These are phyloP conservation scores for Aspergillus udagawae DNA, from an alignment of 2,329 filamentous ascomycete species.

Conservation along the genomic window DNA sequence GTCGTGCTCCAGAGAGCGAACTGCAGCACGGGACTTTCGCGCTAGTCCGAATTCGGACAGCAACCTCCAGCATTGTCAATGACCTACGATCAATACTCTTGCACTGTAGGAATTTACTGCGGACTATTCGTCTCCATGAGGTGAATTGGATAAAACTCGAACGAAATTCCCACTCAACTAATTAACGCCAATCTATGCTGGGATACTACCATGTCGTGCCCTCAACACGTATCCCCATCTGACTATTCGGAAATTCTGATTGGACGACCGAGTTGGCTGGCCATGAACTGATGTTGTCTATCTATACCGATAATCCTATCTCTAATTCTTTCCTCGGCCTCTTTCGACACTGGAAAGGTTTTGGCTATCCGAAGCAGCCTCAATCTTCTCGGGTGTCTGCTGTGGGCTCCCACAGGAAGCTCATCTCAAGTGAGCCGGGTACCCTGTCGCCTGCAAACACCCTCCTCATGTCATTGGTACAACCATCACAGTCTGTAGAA, in stretches of 20 bases:
- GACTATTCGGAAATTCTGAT: conserved; percentile 21
- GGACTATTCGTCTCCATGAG: background rate
- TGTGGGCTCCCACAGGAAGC: background rate
- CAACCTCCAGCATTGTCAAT: background rate
- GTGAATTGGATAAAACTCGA: background rate
- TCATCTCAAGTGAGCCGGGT: background rate
- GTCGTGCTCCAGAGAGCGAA: conserved; percentile 17
- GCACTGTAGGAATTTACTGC: background rate
- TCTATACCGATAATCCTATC: too few species aligned
- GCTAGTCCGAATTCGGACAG: conserved; percentile 30
- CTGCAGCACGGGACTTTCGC: conserved; percentile 28
- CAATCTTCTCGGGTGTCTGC: background rate
- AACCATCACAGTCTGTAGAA: background rate
- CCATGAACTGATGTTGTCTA: background rate
- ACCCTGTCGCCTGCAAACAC: background rate
- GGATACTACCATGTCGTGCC: background rate
- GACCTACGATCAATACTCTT: background rate
- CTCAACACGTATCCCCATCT: conserved; percentile 10
- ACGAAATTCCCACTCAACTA: background rate
- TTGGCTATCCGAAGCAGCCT: background rate
- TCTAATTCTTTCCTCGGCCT: background rate
- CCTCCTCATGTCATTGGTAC: background rate
- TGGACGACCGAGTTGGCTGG: conserved; percentile 5
- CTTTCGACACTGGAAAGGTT: background rate
- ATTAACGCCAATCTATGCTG: background rate